A percentile compares a stretch with the other conserved stretches of the same genome.
Evolutionary conservation across 805 yeast genomes (phyloP).

Genomic region (Teunomyces atbi): DNA sequence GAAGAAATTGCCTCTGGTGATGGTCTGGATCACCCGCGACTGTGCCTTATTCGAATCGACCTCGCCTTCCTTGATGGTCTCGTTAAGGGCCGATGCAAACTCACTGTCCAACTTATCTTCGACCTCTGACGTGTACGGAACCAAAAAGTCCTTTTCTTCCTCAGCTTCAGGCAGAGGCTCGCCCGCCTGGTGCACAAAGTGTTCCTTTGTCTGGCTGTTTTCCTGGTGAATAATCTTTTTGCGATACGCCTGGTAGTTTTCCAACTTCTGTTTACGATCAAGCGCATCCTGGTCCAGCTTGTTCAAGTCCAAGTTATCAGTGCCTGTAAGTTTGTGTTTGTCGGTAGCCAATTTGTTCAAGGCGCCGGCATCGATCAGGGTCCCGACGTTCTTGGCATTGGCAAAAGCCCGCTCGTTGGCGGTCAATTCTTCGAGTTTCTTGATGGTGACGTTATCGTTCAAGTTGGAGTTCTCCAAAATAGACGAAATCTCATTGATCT

Average conservation of each 20-base stretch:
- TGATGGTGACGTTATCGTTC: slow-evolving; percentile 47
- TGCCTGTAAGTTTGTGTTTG: slow-evolving; percentile 43
- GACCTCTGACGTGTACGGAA: slow-evolving; percentile 68
- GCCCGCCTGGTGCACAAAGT: slow-evolving; percentile 1
- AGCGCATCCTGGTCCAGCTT: slow-evolving; percentile 46
- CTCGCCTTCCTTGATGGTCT: slow-evolving; percentile 53
- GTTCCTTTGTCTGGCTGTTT: slow-evolving; percentile 4
- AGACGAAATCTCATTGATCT: slow-evolving; percentile 36
- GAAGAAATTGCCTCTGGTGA: slow-evolving; percentile 68
- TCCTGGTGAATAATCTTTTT: slow-evolving; percentile 60
- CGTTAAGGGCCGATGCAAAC: slow-evolving; percentile 53
- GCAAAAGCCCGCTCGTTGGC: slow-evolving; percentile 61
- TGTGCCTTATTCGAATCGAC: slow-evolving; percentile 51
- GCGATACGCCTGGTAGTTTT: slow-evolving; percentile 57
- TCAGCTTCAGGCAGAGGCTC: slow-evolving; percentile 2
- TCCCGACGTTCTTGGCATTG: slow-evolving; percentile 49
- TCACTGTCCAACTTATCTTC: slow-evolving; percentile 65
- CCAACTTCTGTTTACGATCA: slow-evolving; percentile 50
- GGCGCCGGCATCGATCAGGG: slow-evolving; percentile 30
- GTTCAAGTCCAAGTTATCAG: slow-evolving; percentile 41
- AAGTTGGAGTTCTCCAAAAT: slow-evolving; percentile 40
- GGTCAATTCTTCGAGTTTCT: slow-evolving; percentile 52
- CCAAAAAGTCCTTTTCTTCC: slow-evolving; percentile 30
- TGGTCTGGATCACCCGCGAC: slow-evolving; percentile 64
- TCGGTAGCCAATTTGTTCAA: slow-evolving; percentile 32